These are phyloP conservation scores for Taphrina sp. DNA, from an alignment of 1,139 yeast species.

Conservation along the genomic window DNA sequence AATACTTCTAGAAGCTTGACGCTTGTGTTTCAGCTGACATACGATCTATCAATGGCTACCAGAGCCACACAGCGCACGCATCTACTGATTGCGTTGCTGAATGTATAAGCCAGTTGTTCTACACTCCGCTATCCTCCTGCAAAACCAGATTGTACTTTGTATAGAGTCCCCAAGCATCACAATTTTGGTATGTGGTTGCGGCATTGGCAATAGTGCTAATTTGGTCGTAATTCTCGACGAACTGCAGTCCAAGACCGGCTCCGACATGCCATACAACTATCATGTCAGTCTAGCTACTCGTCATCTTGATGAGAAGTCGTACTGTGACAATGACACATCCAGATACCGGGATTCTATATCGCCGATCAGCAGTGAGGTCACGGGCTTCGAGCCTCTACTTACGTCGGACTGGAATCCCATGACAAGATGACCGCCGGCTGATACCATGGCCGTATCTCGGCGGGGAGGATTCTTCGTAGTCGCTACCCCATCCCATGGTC, in stretches of 20 bases:
- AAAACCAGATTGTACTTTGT: neutral
- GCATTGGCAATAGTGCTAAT: neutral
- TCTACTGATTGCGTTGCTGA: no score
- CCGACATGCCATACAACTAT: conserved; percentile 86
- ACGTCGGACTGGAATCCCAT: conserved; percentile 63
- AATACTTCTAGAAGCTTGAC: no score
- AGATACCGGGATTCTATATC: conserved; percentile 83
- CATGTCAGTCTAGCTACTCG: no score
- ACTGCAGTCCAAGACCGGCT: conserved; percentile 63
- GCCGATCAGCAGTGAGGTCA: no score
- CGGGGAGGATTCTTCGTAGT: conserved; percentile 61
- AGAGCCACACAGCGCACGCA: no score
- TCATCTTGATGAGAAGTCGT: no score
- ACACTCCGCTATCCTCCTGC: neutral
- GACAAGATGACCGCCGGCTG: conserved; percentile 61
- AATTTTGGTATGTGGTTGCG: neutral
- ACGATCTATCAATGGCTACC: no score
- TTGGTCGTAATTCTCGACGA: neutral
- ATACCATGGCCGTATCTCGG: conserved; percentile 63
- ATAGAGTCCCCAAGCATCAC: neutral
- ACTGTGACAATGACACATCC: conserved; percentile 54
- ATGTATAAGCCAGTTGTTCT: no score
- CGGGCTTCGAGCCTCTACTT: no score
- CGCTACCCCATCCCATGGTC: conserved; percentile 51
- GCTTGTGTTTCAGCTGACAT: no score